Evolutionary conservation across 83 land plant genomes (phyloP).

Genomic region (Picea abies): DNA sequence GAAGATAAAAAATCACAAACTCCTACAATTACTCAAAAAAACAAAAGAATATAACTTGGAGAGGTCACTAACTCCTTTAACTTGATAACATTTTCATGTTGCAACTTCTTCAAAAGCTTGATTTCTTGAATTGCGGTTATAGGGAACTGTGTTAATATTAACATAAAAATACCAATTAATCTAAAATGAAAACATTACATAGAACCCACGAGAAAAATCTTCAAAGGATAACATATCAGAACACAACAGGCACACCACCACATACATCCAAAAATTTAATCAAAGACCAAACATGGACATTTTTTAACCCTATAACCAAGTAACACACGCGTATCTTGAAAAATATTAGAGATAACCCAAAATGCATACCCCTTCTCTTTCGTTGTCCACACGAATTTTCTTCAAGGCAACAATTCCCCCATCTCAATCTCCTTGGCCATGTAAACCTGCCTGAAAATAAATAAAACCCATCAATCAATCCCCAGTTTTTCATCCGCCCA

Average conservation of each 20-base stretch:
- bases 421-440: constrained; percentile 76
- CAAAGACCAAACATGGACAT: no score
- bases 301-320: no score
- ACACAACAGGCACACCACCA: background rate
- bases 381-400: constrained; percentile 84
- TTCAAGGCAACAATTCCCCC: constrained; percentile 81
- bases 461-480: background rate
- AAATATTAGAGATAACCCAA: background rate
- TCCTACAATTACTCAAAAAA: background rate
- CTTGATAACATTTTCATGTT: constrained; percentile 75
- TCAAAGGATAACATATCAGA: background rate
- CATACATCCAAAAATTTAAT: background rate
- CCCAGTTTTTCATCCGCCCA: no score
- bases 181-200: background rate
- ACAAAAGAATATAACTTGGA: constrained; percentile 38
- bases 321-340: background rate
- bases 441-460: constrained; percentile 63
- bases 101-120: constrained; percentile 76
- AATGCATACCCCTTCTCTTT: constrained; percentile 77
- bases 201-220: background rate
- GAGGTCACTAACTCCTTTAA: constrained; percentile 89
- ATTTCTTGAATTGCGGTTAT: constrained; percentile 85
- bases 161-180: background rate
- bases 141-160: constrained; percentile 51
- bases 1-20: background rate